A percentile compares a stretch with the other conserved stretches of the same genome.
Conservation (phyloP, 2,329 filamentous ascomycete genomes). For the Ophiostoma pallidulum region DNA sequence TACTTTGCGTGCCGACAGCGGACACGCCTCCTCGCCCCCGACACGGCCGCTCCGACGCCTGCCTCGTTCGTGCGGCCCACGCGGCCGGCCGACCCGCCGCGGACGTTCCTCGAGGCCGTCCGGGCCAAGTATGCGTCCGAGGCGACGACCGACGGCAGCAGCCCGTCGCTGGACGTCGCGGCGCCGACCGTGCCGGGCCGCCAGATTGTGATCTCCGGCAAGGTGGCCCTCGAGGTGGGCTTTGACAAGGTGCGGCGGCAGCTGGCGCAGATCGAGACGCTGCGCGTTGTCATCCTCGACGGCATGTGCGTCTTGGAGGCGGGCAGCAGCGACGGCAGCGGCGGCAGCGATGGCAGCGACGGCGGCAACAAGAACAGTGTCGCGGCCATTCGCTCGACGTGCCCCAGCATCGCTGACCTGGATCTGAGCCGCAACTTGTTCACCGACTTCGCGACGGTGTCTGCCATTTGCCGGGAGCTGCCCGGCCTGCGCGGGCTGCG, state of each 20-base stretch:
- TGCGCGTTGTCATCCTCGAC: slow-evolving; percentile 76
- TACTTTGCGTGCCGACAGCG: slow-evolving; percentile 74
- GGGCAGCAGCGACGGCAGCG: slow-evolving; percentile 24
- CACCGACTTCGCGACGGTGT: slow-evolving; percentile 54
- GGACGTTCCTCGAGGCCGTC: slow-evolving; percentile 70
- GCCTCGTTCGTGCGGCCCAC: slow-evolving; percentile 82
- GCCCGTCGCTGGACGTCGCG: background rate
- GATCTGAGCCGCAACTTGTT: slow-evolving; percentile 83
- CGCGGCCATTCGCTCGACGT: slow-evolving; percentile 38
- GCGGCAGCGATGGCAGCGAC: slow-evolving; percentile 24
- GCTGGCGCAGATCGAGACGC: slow-evolving; percentile 66
- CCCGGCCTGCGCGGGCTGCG: slow-evolving; percentile 56
- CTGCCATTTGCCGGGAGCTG: slow-evolving; percentile 61
- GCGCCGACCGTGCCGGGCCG: background rate
- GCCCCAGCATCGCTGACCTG: slow-evolving; percentile 63
- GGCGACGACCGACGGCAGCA: slow-evolving; percentile 22
- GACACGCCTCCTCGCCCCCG: background rate
- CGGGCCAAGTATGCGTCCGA: slow-evolving; percentile 74
- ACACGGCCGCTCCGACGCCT: slow-evolving; percentile 37
- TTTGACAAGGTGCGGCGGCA: slow-evolving; percentile 85
- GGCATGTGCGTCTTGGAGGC: slow-evolving; percentile 51
- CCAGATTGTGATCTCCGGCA: slow-evolving; percentile 62
- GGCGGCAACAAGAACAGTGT: slow-evolving; percentile 26
- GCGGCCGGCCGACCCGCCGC: slow-evolving; percentile 56
- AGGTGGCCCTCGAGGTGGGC: slow-evolving; percentile 85